phyloP scores from a whole-genome alignment of 345 rosid genomes.

The Acer yangbiense region DNA sequence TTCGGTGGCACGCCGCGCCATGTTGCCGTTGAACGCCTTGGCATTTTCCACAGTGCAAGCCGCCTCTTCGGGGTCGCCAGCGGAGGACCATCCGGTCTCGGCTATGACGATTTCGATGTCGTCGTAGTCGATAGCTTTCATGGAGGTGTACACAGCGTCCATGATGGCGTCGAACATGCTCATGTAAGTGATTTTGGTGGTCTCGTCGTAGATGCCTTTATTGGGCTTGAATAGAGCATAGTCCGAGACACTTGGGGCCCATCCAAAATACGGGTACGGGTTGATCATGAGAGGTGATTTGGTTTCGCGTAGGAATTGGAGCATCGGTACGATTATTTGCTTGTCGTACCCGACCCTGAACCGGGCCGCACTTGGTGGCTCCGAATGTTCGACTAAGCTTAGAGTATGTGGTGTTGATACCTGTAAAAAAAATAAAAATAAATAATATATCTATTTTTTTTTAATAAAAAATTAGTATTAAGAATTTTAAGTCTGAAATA shows the following conservation, averaged over 20 bases:
- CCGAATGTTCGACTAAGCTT: slow-evolving; percentile 33
- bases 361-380: slow-evolving; percentile 59
- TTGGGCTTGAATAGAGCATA: slow-evolving; percentile 58
- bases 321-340: slow-evolving; percentile 57
- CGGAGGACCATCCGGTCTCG: slow-evolving; percentile 92
- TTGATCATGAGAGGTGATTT: slow-evolving; percentile 79
- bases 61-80: slow-evolving; percentile 48
- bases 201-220: slow-evolving; percentile 51
- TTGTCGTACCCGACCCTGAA: slow-evolving; percentile 52
- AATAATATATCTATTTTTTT: not conserved
- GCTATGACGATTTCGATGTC: slow-evolving; percentile 69
- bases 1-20: slow-evolving; percentile 39
- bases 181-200: slow-evolving; percentile 57
- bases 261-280: slow-evolving; percentile 82
- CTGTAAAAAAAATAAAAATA: slow-evolving; percentile 27
- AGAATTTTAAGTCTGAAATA: not conserved
- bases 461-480: not conserved
- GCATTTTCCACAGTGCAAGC: slow-evolving; percentile 55
- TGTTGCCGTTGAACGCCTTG: slow-evolving; percentile 52
- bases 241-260: slow-evolving; percentile 31
- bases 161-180: slow-evolving; percentile 72
- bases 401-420: slow-evolving; percentile 80
- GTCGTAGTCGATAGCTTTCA: slow-evolving; percentile 65
- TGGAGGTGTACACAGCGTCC: slow-evolving; percentile 68
- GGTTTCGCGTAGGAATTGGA: slow-evolving; percentile 63